Evolutionary conservation across 306 rosid genomes (phyloP).

Genomic region (Citrullus amarus): DNA sequence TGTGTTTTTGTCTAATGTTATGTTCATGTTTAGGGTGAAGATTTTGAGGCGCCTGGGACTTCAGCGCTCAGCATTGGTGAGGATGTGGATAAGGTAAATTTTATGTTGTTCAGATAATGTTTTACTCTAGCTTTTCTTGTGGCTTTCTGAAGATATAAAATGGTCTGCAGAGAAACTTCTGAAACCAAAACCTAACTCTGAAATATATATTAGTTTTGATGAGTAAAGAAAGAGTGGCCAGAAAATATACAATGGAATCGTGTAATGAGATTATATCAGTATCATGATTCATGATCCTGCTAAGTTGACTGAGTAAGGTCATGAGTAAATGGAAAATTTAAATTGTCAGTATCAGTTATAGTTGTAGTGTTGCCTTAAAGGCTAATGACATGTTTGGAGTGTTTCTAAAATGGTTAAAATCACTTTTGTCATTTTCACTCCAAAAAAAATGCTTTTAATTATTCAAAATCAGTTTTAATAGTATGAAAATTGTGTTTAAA

Average conservation of each 20-base stretch:
- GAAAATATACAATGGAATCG: background rate
- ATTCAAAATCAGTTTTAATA: too few relatives aligned
- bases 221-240: background rate
- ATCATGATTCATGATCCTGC: background rate
- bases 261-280: background rate
- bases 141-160: background rate
- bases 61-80: slow-evolving; percentile 43
- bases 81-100: slow-evolving; percentile 52
- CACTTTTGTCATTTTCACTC: too few relatives aligned
- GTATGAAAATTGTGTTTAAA: too few relatives aligned
- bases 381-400: background rate
- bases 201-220: background rate
- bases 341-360: background rate
- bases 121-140: background rate
- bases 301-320: background rate
- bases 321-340: background rate
- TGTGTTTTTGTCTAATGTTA: slow-evolving; percentile 3
- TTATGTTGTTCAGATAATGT: background rate
- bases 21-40: slow-evolving; percentile 38
- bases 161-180: background rate
- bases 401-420: too few relatives aligned
- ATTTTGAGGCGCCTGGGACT: slow-evolving; percentile 47
- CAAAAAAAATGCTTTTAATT: too few relatives aligned
- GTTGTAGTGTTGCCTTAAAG: background rate
- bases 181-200: background rate